Base-by-base conservation (phyloP, 345 rosid genomes). In the Laguncularia racemosa region DNA sequence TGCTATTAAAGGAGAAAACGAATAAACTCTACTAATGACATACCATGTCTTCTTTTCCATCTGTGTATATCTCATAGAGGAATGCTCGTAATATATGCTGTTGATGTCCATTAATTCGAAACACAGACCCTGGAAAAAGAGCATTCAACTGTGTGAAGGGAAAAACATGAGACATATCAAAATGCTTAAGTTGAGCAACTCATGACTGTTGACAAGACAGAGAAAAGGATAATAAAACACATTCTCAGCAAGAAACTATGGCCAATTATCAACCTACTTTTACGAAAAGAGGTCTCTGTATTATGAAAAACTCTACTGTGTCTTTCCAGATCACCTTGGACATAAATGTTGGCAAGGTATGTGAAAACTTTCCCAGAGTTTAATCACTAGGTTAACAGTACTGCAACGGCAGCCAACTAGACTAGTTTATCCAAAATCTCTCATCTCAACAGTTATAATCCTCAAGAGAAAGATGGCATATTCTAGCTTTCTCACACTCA, bases 41-140 rank as follows among this genome's bases (percentile, higher is more conserved):
- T 76, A 92, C 98, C 98, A 85, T 58, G 71, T 67, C 72, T 75
- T 82, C 64, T 74, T 78, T 75, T 80, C 84, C 52, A 73, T 64
- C 63, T 70, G 78, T 48, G 64, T 67, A 69, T 65, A 68, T 58
- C 67, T 58, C 53, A 60, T 70, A 66, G 81, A 60, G 26, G 60
- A 71, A 46, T 78, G 82, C 61, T 51, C 74, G 75, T 74, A 62
- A 40, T 75, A 76, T 65, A 75, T 57, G 75, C 73, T 78, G 66
- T 77, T 81, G 67, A 77, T 66, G 64, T 81, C 75, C 84, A 86
- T 80, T 70, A 93, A 65, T 55, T 84, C 69, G 74, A 84, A 84
- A 69, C 95, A 67, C 44, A 87, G 73, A 20, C 75, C 91, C 98
- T 92, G 70, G 63, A 69, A 50, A 61, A 48, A 53, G 65, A 47